These are phyloP conservation scores for Biscogniauxia sp. DNA, from an alignment of 2,329 filamentous ascomycete species.

Conservation along the genomic window DNA sequence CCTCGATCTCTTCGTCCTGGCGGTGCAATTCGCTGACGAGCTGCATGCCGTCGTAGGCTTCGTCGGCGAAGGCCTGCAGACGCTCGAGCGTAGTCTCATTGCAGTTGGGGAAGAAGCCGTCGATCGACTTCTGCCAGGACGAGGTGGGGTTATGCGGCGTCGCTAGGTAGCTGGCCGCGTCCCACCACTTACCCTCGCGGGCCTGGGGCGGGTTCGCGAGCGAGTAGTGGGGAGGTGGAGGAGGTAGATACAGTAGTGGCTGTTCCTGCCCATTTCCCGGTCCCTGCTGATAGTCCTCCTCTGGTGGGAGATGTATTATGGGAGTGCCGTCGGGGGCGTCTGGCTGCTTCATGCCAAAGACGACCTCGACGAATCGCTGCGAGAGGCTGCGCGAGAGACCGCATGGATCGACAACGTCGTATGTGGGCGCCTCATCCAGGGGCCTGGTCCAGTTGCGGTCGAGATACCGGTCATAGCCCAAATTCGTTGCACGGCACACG, in stretches of 20 bases:
- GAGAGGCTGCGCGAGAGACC: constrained; percentile 39
- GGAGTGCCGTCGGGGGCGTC: constrained; percentile 31
- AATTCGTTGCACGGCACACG: constrained; percentile 42
- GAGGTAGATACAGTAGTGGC: too few relatives aligned
- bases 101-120: constrained; percentile 44
- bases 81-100: constrained; percentile 43
- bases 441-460: constrained; percentile 31
- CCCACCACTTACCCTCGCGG: constrained; percentile 13
- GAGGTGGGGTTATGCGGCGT: constrained; percentile 40
- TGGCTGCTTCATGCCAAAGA: constrained; percentile 40
- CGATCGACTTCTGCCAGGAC: constrained; percentile 42
- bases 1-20: not conserved
- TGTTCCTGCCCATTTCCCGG: constrained; percentile 16
- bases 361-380: constrained; percentile 47
- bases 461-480: constrained; percentile 42
- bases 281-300: constrained; percentile 8
- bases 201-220: constrained; percentile 29
- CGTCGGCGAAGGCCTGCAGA: constrained; percentile 44
- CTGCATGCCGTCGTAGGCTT: constrained; percentile 42
- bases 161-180: constrained; percentile 25
- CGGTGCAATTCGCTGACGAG: constrained; percentile 3
- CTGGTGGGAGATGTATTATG: constrained; percentile 35
- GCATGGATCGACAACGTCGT: constrained; percentile 43
- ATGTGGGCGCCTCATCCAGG: constrained; percentile 25
- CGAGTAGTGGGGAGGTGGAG: not conserved